Percentiles rank a stretch among this genome's conserved stretches.
Conservation (phyloP, 2,329 filamentous ascomycete species). For the Endothia cerciana region DNA sequence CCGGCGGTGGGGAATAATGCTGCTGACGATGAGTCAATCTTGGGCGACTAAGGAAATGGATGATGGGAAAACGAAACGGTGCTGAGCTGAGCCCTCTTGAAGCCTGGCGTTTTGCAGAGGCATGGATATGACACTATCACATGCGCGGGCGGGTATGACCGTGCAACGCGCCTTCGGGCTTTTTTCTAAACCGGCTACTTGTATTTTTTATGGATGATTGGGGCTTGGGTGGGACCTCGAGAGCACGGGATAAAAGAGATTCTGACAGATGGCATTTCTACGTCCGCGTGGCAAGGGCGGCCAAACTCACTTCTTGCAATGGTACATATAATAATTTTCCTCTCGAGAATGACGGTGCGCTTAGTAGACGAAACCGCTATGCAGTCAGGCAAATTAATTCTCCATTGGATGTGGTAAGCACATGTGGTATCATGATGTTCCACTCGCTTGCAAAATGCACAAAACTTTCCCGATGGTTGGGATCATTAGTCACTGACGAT, state of each 20-base stretch:
- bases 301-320: conserved; percentile 8
- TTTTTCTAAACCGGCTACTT: not conserved
- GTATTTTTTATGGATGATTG: not conserved
- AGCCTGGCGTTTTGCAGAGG: conserved; percentile 29
- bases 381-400: not conserved
- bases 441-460: not conserved
- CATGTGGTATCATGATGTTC: not conserved
- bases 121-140: conserved; percentile 11
- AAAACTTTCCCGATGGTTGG: not conserved
- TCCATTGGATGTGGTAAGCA: not conserved
- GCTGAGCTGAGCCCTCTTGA: conserved; percentile 13
- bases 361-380: not conserved
- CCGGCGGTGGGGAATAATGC: conserved; percentile 43
- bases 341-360: not conserved
- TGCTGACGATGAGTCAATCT: conserved; percentile 49
- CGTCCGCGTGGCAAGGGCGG: not conserved
- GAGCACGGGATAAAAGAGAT: conserved; percentile 1
- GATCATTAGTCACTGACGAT: conserved; percentile 43
- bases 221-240: not conserved
- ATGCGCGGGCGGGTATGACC: not conserved
- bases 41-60: conserved; percentile 46
- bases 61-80: not conserved
- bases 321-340: conserved; percentile 8
- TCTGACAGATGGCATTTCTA: not conserved
- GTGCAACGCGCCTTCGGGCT: not conserved